These are phyloP conservation scores for Firmiana major DNA, from an alignment of 345 rosid species.

Conservation along the genomic window DNA sequence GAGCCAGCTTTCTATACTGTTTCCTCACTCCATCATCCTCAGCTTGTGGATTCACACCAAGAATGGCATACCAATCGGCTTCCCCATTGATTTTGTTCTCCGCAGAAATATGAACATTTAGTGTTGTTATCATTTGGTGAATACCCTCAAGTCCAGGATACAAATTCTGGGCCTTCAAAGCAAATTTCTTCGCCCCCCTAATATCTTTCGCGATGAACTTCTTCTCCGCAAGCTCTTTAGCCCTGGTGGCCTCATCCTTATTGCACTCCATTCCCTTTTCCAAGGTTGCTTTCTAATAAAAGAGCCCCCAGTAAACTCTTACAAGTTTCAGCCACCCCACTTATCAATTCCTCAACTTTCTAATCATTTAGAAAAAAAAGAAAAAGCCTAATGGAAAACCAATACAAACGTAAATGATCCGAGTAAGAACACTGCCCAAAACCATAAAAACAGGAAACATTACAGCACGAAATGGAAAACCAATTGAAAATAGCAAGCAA, in stretches of 20 bases:
- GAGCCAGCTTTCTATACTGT: conserved; percentile 61
- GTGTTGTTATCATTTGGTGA: conserved; percentile 50
- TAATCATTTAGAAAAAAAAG: too few relatives aligned
- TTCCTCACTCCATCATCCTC: conserved; percentile 52
- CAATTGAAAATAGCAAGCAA: not conserved
- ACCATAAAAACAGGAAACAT: not conserved
- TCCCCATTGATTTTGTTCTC: conserved; percentile 46
- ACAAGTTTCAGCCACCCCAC: not conserved
- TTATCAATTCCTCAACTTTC: conserved; percentile 2
- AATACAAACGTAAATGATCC: not conserved
- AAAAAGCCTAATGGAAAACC: not conserved
- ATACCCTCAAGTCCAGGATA: conserved; percentile 51
- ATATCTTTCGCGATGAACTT: conserved; percentile 49
- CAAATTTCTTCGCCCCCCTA: conserved; percentile 53
- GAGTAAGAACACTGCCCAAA: conserved; percentile 15
- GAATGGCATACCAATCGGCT: conserved; percentile 56
- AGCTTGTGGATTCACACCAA: conserved; percentile 46
- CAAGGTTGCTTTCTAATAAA: not conserved
- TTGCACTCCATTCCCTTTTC: conserved; percentile 54
- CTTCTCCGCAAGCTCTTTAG: conserved; percentile 66
- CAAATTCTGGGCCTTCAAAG: conserved; percentile 60
- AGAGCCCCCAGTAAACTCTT: not conserved
- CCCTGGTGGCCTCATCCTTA: conserved; percentile 61
- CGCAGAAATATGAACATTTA: conserved; percentile 47
- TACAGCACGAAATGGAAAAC: not conserved